Base-by-base conservation (phyloP, 345 rosid genomes). In the Eucalyptus marginata region DNA sequence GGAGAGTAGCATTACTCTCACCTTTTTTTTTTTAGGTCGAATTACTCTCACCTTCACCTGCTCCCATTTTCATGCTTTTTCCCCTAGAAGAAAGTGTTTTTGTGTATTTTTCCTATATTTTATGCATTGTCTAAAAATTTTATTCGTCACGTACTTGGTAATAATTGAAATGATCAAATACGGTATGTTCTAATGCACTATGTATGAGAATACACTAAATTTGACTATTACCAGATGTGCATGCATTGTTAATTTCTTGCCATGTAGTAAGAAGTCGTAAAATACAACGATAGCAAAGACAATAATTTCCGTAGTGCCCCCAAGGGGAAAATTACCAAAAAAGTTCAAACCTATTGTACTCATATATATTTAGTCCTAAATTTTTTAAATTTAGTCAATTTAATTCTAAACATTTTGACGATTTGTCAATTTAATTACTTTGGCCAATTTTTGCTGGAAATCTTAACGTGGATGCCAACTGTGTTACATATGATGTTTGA, bases 391-490 rank as follows among this genome's bases (percentile, higher is more conserved):
- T 24, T 56, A 6, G 13, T 24, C 62, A 56, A 56, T 56, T 56
- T 56, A 56, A 24, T 56, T 6, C 29, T 56, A 56, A 56, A 56
- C 0, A 18, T 9, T 56, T 56, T 56, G 27, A 24, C 3, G 24
- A 56, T 9, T 56, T 56, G 27, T 22, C 5, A 56, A 24, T 56
- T 56, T 56, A 56, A 16, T 56, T 24, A 24, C 6, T 56, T 24
- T 24, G 29, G 13, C 13, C 18, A 56, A 56, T 56, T 56, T 56
- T 56, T 56, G 29, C 10, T 56, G 13, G 62, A 56, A 56, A 56
- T 56, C 4, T 2, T 56, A 24, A 56, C 3, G 1, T 56, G 62
- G 29, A 56, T 24, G 29, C 6, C 18, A 10, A 56, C 2, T 0
- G 0, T 24, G 62, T 56, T 24, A 56, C 6, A 24, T 56, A 24